Conservation (phyloP, 108 stramenopile species). For the Pseudonitzschia multiseries region DNA sequence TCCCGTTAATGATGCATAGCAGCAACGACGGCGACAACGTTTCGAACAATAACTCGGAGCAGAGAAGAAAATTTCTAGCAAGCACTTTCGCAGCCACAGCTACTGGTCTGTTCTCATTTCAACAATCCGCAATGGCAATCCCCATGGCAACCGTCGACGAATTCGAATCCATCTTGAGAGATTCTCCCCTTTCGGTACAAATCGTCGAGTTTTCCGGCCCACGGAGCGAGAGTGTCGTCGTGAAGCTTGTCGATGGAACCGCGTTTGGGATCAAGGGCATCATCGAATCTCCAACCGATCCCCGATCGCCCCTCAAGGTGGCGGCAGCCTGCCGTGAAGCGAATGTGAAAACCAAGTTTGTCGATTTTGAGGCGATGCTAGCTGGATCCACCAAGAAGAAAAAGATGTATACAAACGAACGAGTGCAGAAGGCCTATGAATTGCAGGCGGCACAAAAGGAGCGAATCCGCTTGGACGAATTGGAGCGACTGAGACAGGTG, state of each 20-base stretch:
- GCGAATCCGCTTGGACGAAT: conserved; percentile 74
- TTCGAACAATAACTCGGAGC: not conserved
- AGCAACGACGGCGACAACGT: not conserved
- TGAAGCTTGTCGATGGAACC: conserved; percentile 75
- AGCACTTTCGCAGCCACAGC: not conserved
- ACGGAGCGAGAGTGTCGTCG: conserved; percentile 66
- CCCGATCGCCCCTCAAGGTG: conserved; percentile 71
- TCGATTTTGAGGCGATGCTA: conserved; percentile 52
- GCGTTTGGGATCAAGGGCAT: conserved; percentile 74
- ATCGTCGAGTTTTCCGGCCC: conserved; percentile 76
- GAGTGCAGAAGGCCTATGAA: conserved; percentile 69
- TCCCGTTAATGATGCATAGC: not conserved
- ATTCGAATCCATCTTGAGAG: conserved; percentile 64
- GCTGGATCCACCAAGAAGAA: conserved; percentile 56
- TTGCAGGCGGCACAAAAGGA: conserved; percentile 58
- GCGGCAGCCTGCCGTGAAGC: conserved; percentile 67
- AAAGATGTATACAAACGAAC: conserved; percentile 70
- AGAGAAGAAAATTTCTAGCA: not conserved
- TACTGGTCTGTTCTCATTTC: conserved; percentile 1
- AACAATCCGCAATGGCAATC: conserved; percentile 37
- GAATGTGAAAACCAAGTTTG: conserved; percentile 64
- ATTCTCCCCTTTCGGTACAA: conserved; percentile 61
- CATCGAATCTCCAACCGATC: conserved; percentile 71
- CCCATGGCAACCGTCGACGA: conserved; percentile 74
- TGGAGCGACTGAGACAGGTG: conserved; percentile 60